phyloP scores from a whole-genome alignment of 2,329 filamentous ascomycete species.

The Colletotrichum aenigma region DNA sequence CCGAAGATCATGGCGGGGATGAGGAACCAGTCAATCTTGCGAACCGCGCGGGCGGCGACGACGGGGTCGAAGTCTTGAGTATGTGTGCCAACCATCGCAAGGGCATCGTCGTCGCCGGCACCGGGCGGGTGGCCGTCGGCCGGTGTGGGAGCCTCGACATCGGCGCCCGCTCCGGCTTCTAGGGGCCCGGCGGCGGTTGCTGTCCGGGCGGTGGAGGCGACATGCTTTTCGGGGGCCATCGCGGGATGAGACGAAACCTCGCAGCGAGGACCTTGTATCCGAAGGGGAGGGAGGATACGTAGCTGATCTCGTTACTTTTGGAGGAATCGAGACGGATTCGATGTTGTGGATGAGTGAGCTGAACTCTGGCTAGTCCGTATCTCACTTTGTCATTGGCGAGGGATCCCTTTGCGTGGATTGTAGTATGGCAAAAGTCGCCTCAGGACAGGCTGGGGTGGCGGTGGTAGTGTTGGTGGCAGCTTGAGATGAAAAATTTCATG shows the following conservation, averaged over 20 bases:
- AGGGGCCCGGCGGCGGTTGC: neutral
- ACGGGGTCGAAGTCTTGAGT: constrained; percentile 57
- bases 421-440: neutral
- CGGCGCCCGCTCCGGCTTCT: neutral
- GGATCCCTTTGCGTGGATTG: neutral
- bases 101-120: constrained; percentile 49
- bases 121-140: neutral
- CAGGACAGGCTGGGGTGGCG: neutral
- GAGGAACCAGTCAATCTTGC: constrained; percentile 71
- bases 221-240: constrained; percentile 6
- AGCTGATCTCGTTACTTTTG: neutral
- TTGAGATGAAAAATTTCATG: neutral
- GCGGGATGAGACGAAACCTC: neutral
- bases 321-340: neutral
- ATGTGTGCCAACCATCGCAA: constrained; percentile 64
- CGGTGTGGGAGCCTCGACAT: neutral
- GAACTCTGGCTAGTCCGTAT: neutral
- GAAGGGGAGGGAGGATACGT: neutral
- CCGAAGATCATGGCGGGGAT: constrained; percentile 70
- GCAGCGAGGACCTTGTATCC: neutral
- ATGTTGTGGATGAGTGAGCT: neutral
- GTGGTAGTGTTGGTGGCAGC: neutral
- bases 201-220: neutral
- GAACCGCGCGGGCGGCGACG: constrained; percentile 59
- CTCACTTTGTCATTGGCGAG: neutral